Evolutionary conservation across 1,284 basidiomycete genomes (phyloP), one percentile per base, ranked within the genome.

Genomic region (Ganoderma sinense): DNA sequence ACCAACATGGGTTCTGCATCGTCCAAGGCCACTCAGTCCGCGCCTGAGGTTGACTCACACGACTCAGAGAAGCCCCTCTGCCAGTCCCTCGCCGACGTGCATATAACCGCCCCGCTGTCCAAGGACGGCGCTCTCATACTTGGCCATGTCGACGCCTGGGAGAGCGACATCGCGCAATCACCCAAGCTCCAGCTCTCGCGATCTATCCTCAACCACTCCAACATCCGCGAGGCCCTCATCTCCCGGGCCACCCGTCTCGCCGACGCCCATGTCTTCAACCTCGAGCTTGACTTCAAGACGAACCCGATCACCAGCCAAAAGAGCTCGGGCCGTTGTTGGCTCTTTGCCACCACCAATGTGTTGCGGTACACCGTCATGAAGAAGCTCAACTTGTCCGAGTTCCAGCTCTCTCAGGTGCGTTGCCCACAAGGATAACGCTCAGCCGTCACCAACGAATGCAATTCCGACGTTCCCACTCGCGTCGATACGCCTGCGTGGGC

Each of bases 341-440:
- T 97, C 18, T 97, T 97, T 79, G 94, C 95, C 1, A 93, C 94
- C 4, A 96, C 94, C 72, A 97, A 97, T 79, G 89, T 97, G 26
- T 85, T 97, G 71, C 87, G 97, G 40, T 93, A 95, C 81, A 89
- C 91, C 64, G 86, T 97, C 69, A 93, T 95, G 87, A 94, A 94
- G 84, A 91, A 91, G 78, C 87, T 97, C 75, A 93, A 94, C 77
- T 84, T 99, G 51, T 89, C 88, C 69, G 93, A 96, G 62, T 97
- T 98, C 81, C 90, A 98, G 83, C 89, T 97, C 33, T 96, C 94
- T 16, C 96, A 97, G 86, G 91, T 89, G 64, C 66, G 84, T 79
- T 11, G 1, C 11, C 11, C 56, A 55, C 26, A 7, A 43, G 20
- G 68, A 26, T 63, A 18, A 53, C 14, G 48, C 31, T 16, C 23